Conservation (phyloP, 805 yeast genomes). For the Candida palmyrensis region DNA sequence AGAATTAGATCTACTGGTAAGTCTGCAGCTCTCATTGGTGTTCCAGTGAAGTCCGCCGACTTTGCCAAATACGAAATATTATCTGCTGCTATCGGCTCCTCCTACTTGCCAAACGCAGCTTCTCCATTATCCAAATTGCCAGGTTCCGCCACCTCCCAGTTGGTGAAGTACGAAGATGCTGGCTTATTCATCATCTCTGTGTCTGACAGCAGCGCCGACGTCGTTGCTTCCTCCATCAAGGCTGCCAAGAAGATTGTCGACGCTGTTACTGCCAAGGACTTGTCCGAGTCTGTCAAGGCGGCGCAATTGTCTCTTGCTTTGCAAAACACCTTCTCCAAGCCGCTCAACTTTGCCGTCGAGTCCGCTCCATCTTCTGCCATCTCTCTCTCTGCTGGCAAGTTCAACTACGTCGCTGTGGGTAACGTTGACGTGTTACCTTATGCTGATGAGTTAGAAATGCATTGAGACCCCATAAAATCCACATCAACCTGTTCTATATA, state of each 20-base stretch:
- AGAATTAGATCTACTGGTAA: constrained; percentile 62
- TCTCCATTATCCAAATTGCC: constrained; percentile 45
- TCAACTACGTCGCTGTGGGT: constrained; percentile 88
- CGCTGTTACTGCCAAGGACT: constrained; percentile 41
- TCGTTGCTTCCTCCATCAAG: constrained; percentile 58
- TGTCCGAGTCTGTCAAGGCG: constrained; percentile 46
- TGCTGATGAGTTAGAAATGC: constrained; percentile 72
- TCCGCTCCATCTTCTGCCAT: constrained; percentile 30
- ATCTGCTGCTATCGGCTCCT: constrained; percentile 59
- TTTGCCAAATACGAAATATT: constrained; percentile 67
- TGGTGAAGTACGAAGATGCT: constrained; percentile 69
- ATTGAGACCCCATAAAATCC: background rate
- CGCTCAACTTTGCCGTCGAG: constrained; percentile 25
- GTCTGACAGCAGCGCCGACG: constrained; percentile 52
- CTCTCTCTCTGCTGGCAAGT: constrained; percentile 24
- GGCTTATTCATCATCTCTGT: constrained; percentile 74
- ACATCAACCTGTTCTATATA: too few relatives aligned
- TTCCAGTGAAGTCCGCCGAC: constrained; percentile 64
- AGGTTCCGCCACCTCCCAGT: constrained; percentile 44
- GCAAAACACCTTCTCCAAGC: constrained; percentile 31
- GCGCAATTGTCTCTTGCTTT: constrained; percentile 40
- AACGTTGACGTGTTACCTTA: constrained; percentile 81
- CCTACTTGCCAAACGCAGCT: constrained; percentile 51
- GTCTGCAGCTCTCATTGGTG: constrained; percentile 74
- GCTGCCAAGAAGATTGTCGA: constrained; percentile 44